These are phyloP conservation scores for Alternaria incomplexa DNA, from an alignment of 2,329 filamentous ascomycete species.

Conservation along the genomic window DNA sequence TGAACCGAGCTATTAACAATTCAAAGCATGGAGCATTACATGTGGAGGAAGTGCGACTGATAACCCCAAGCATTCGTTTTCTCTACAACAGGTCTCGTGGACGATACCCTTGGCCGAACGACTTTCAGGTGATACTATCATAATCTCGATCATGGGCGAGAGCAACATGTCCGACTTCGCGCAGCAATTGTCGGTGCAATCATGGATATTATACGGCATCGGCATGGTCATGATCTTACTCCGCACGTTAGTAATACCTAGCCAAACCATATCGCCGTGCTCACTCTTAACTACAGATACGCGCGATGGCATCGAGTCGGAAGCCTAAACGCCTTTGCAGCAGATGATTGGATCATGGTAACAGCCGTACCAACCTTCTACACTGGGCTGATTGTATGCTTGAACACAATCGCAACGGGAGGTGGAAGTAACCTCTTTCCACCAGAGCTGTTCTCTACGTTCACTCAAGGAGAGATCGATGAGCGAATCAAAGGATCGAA, in stretches of 20 bases:
- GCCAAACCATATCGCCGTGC: not conserved
- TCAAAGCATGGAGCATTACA: not conserved
- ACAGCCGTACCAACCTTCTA: conserved; percentile 42
- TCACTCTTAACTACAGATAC: conserved; percentile 17
- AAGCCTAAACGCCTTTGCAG: conserved; percentile 22
- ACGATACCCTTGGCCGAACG: not conserved
- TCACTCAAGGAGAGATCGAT: conserved; percentile 47
- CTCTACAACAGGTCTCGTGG: not conserved
- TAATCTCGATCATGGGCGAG: not conserved
- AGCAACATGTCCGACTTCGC: conserved; percentile 18
- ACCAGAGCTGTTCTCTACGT: conserved; percentile 46
- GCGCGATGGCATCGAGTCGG: conserved; percentile 37
- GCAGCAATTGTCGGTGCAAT: conserved; percentile 25
- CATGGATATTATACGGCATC: conserved; percentile 39
- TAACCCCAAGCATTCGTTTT: not conserved
- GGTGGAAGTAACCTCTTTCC: conserved; percentile 54
- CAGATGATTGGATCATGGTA: conserved; percentile 44
- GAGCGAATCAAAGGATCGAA: conserved; percentile 54
- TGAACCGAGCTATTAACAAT: not conserved
- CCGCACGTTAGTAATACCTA: conserved; percentile 29
- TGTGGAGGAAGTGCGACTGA: not conserved
- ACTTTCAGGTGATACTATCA: not conserved
- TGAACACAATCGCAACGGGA: conserved; percentile 51
- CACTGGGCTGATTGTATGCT: conserved; percentile 49
- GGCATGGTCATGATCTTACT: conserved; percentile 36